These are phyloP conservation scores for Hericium rajendrae DNA, from an alignment of 768 basidiomycete species.

Conservation along the genomic window DNA sequence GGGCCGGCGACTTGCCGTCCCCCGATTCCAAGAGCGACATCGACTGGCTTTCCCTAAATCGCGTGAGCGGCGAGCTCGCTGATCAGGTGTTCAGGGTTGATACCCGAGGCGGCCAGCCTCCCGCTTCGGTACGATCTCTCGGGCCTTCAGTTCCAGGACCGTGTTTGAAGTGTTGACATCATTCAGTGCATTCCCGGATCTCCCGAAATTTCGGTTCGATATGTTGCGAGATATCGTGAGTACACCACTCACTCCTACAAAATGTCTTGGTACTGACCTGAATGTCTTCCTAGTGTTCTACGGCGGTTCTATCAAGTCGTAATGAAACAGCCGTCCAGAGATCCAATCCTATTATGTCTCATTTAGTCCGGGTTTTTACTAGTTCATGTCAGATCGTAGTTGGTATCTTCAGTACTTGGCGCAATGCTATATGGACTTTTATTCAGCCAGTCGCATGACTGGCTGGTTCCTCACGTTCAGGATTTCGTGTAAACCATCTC, in stretches of 20 bases:
- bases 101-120: conserved; percentile 7
- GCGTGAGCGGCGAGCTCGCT: not conserved
- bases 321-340: no score
- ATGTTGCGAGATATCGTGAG: conserved; percentile 11
- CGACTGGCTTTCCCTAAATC: conserved; percentile 6
- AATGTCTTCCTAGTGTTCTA: not conserved
- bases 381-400: no score
- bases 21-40: not conserved
- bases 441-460: no score
- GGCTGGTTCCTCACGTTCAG: no score
- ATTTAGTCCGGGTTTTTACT: no score
- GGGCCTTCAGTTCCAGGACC: not conserved
- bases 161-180: not conserved
- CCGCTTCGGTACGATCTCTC: conserved; percentile 1
- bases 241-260: not conserved
- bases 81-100: conserved; percentile 3
- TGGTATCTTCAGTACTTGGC: no score
- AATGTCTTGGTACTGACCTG: not conserved
- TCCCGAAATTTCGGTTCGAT: conserved; percentile 1
- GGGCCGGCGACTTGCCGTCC: not conserved
- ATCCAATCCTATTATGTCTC: no score
- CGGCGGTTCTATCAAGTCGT: not conserved
- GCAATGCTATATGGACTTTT: no score
- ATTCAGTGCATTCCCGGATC: conserved; percentile 7
- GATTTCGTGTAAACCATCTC: no score